These are phyloP conservation scores for Hortiboletus flavorubellus DNA, from an alignment of 768 basidiomycete species.

Conservation along the genomic window DNA sequence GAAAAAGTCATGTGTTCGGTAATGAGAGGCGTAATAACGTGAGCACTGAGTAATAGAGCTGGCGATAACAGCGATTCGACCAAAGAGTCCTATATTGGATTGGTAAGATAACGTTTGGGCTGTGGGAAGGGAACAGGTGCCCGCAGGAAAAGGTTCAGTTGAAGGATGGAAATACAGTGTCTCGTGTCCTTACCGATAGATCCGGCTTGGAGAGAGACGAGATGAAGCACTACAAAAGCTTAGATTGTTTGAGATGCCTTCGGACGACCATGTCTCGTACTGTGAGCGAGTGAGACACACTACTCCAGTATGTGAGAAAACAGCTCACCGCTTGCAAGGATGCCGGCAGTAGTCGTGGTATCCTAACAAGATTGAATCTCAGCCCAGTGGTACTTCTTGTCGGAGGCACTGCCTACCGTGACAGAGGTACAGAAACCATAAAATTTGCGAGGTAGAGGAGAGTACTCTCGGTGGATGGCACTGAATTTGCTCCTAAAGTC, in stretches of 20 bases:
- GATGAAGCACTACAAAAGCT: conserved; percentile 46
- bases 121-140: conserved; percentile 1
- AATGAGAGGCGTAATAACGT: conserved; percentile 9
- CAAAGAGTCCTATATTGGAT: conserved; percentile 5
- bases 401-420: conserved; percentile 41
- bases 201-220: neutral
- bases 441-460: conserved; percentile 69
- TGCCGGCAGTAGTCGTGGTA: conserved; percentile 67
- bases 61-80: conserved; percentile 16
- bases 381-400: neutral
- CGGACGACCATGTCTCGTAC: conserved; percentile 83
- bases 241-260: conserved; percentile 71
- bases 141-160: conserved; percentile 4
- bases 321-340: conserved; percentile 67
- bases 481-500: conserved; percentile 70
- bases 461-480: conserved; percentile 74
- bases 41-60: conserved; percentile 3
- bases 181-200: conserved; percentile 8
- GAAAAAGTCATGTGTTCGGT: neutral
- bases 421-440: conserved; percentile 78
- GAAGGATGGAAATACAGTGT: neutral
- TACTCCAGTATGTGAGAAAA: neutral
- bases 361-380: conserved; percentile 40
- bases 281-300: conserved; percentile 26
- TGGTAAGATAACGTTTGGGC: conserved; percentile 1